Evolutionary conservation across 257 asterid genomes (phyloP), one percentile per base, ranked within the genome.

Genomic region (Solanum okadae): DNA sequence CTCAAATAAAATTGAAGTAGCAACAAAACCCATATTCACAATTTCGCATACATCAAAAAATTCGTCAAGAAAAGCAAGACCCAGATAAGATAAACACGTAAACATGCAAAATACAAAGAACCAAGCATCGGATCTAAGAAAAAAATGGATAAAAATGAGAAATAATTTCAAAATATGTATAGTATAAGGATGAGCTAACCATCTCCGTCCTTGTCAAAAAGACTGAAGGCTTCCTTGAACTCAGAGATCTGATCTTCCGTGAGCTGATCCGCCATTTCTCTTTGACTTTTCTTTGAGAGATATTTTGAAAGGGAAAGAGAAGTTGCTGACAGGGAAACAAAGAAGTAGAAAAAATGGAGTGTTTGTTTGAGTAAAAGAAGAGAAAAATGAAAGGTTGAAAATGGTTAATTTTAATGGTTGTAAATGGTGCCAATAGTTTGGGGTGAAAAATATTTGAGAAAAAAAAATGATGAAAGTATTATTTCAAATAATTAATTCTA

Each of bases 241-340:
- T 79, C 85, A 44, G 85, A 79, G 85, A 79, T 79, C 85, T 79
- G 85, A 79, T 79, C 85, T 11, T 79, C 85, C 16, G 85, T 79
- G 40, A 79, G 85, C 15, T 79, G 85, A 44, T 79, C 85, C 40
- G 85, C 85, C 85, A 79, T 79, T 79, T 79, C 63, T 44, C 67
- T 76, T 76, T 73, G 49, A 73, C 82, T 73, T 73, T 73, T 40
- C 61, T 40, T 16, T 79, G 85, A 22, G 25, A 42, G 59, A 42
- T 27, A 4, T 4, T 52, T 25, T 27, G 35, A 25, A 44, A 44
- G 37, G 40, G 67, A 27, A 40, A 44, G 67, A 79, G 67, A 79
- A 25, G 40, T 16, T 79, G 85, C 67, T 27, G 85, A 79, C 9
- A 25, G 63, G 25, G 65, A n/a, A 78, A 75, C 83, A 75, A 75